Percentiles rank a stretch among this genome's conserved stretches.
These are phyloP conservation scores for Linderniella brevidens DNA, from an alignment of 257 asterid genomes.

Conservation along the genomic window DNA sequence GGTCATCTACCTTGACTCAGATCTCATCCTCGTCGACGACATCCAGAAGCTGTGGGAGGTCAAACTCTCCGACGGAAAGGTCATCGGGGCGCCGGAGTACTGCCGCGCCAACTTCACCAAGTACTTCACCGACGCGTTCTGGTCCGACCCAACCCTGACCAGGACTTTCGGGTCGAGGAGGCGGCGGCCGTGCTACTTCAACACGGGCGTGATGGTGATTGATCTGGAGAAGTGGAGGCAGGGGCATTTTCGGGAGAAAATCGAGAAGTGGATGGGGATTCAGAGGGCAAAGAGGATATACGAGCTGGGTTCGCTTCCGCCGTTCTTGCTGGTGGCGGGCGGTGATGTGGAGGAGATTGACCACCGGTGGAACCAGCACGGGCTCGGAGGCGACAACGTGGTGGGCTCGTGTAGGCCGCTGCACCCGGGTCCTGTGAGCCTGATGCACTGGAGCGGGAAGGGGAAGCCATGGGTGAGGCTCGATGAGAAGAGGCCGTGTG, in stretches of 20 bases:
- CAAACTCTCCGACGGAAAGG: slow-evolving; percentile 12
- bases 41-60: slow-evolving; percentile 36
- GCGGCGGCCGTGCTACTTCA: slow-evolving; percentile 69
- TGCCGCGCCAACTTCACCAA: too few relatives aligned
- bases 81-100: too few relatives aligned
- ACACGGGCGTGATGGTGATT: slow-evolving; percentile 76
- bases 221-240: slow-evolving; percentile 52
- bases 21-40: slow-evolving; percentile 47
- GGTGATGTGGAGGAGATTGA: slow-evolving; percentile 55
- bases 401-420: slow-evolving; percentile 54
- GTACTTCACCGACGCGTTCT: too few relatives aligned
- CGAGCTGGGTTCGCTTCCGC: slow-evolving; percentile 68
- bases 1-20: slow-evolving; percentile 58
- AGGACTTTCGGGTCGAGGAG: slow-evolving; percentile 26
- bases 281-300: slow-evolving; percentile 43
- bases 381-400: slow-evolving; percentile 67
- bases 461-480: too few relatives aligned
- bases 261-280: slow-evolving; percentile 64
- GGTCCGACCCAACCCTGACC: slow-evolving; percentile 41
- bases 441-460: slow-evolving; percentile 74
- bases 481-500: slow-evolving; percentile 45
- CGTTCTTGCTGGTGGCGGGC: slow-evolving; percentile 44
- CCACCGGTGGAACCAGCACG: slow-evolving; percentile 72
- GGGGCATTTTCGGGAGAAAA: slow-evolving; percentile 33
- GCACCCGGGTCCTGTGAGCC: slow-evolving; percentile 71